Conservation (phyloP, 352 stramenopile genomes). For the Phytopythium cucurbitacearum region DNA sequence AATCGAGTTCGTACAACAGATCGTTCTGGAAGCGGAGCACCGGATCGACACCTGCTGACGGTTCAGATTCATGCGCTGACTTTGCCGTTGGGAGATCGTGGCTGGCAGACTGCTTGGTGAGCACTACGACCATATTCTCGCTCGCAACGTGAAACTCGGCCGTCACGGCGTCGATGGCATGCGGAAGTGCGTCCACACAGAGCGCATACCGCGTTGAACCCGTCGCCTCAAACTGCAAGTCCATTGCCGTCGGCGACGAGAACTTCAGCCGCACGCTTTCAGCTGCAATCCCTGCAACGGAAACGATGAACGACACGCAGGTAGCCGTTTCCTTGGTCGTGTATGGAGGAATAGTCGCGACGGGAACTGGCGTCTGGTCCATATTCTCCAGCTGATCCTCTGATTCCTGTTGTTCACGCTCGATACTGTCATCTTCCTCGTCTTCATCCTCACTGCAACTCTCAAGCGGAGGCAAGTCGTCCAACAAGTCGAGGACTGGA, state of each 20-base stretch:
- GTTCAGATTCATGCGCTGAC: not conserved
- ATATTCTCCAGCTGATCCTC: not conserved
- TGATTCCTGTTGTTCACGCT: constrained; percentile 4
- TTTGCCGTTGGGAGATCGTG: not conserved
- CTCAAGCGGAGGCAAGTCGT: constrained; percentile 54
- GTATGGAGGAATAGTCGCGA: constrained; percentile 21
- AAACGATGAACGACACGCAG: constrained; percentile 51
- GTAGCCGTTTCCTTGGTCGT: constrained; percentile 34
- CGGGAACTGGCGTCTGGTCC: not conserved
- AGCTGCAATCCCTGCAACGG: constrained; percentile 28
- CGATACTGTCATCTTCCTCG: constrained; percentile 9
- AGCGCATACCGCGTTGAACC: constrained; percentile 28
- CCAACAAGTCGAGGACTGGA: constrained; percentile 14
- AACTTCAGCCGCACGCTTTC: constrained; percentile 36
- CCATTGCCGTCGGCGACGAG: constrained; percentile 25
- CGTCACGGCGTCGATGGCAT: constrained; percentile 21
- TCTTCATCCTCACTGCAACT: constrained; percentile 52
- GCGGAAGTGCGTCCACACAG: constrained; percentile 16
- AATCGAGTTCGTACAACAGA: constrained; percentile 69
- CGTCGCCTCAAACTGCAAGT: constrained; percentile 21
- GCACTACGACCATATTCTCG: constrained; percentile 70
- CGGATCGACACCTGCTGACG: constrained; percentile 6
- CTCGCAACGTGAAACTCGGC: constrained; percentile 51
- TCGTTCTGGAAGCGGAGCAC: constrained; percentile 66
- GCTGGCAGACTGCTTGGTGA: constrained; percentile 27